Evolutionary conservation across 83 land plant genomes (phyloP), one percentile per base, ranked within the genome.

Genomic region (Thuja plicata): DNA sequence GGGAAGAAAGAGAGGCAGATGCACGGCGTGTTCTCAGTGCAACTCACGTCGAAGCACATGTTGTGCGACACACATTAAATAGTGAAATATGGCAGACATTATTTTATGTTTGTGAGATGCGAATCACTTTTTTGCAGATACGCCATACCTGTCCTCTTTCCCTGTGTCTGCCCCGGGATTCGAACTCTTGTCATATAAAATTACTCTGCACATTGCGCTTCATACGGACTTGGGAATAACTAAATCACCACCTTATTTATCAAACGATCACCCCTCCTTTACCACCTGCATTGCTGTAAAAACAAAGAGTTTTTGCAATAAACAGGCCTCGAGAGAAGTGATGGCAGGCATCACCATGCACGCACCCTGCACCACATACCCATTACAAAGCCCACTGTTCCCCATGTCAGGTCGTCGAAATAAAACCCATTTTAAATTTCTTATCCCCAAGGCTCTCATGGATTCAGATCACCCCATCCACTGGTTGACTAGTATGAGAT

Each of bases 91-190:
- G 55, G 85, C 85, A 83, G 54, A 8, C 32, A 48, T 11, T 45
- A 83, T n/a, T 83, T 48, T 83, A 45, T 83, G 19, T 83, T 48
- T 4, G 55, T 10, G 5, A 43, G 85, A 83, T n/a, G 54, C 85
- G 85, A 83, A 83, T 83, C 55, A 54, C 85, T 52, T 41, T 83
- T 46, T 21, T 13, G 17, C 55, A 46, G 85, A 83, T 83, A 45
- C 85, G 50, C 85, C 85, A 83, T 46, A 46, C 85, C 85, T 46
- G 54, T 83, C 85, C 54, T n/a, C 85, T 83, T 82, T 83, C 55
- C 48, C 30, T 10, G 85, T 83, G 85, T 83, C 85, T 46, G 55
- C 54, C 11, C 35, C 46, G 85, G 85, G 85, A 83, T 83, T 83
- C 85, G n/a, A 46, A 83, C 85, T 30, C 24, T 17, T 6, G 52